Percentiles rank a stretch among this genome's conserved stretches.
Conservation (phyloP, 75 land plant genomes). For the Chamaecyparis obtusa region DNA sequence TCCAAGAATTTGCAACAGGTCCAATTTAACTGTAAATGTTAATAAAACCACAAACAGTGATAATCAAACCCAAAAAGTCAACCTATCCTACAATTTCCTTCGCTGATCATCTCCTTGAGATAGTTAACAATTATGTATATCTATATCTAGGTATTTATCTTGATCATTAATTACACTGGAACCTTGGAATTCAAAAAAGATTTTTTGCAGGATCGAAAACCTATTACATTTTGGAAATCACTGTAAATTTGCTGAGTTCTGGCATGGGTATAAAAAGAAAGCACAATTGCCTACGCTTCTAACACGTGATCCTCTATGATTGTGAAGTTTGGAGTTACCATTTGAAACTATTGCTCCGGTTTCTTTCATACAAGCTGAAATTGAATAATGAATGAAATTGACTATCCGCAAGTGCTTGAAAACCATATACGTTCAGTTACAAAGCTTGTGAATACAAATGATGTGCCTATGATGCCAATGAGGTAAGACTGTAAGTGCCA, state of each 20-base stretch:
- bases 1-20: not conserved
- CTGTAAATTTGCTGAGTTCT: not conserved
- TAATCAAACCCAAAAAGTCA: not conserved
- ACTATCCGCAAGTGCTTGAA: not conserved
- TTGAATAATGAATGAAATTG: not conserved
- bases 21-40: not conserved
- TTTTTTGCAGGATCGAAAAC: not conserved
- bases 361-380: not conserved
- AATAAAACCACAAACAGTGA: not conserved
- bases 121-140: too few relatives aligned
- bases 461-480: not conserved
- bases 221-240: not conserved
- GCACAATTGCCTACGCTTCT: not conserved
- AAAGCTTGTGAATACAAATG: not conserved
- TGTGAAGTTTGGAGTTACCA: not conserved
- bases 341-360: not conserved
- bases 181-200: not conserved
- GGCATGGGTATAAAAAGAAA: not conserved
- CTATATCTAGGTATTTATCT: not conserved
- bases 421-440: not conserved
- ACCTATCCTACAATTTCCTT: not conserved
- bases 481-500: not conserved
- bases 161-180: not conserved
- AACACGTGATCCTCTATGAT: not conserved
- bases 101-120: not conserved